Conservation (phyloP, 2,329 filamentous ascomycete species). For the Ceratocystis harringtonii region DNA sequence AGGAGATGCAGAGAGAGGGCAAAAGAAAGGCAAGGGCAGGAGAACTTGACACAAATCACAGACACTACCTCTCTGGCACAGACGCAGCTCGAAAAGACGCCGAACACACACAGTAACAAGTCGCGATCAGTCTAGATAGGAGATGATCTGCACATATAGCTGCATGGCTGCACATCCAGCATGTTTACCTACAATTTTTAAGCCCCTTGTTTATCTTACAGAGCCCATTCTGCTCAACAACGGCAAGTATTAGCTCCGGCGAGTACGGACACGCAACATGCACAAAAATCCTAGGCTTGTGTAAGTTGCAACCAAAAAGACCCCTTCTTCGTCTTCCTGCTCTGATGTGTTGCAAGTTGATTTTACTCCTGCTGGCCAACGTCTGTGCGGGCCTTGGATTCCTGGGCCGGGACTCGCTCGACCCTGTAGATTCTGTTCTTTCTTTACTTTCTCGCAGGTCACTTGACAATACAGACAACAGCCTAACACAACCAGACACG, state of each 20-base stretch:
- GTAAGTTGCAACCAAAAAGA: background rate
- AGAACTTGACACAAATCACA: background rate
- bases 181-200: background rate
- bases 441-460: background rate
- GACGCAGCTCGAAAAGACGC: background rate
- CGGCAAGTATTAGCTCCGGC: background rate
- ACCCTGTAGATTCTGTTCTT: background rate
- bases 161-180: background rate
- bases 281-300: background rate
- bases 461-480: background rate
- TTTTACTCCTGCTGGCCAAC: background rate
- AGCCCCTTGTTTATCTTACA: background rate
- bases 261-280: background rate
- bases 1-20: background rate
- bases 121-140: background rate
- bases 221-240: background rate
- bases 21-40: background rate
- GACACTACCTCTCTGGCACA: background rate
- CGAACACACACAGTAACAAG: background rate
- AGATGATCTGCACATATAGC: background rate
- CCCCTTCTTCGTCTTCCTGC: background rate
- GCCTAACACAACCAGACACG: too few relatives aligned
- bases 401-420: background rate
- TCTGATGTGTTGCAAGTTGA: background rate
- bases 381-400: background rate